A percentile compares a stretch with the other conserved stretches of the same genome.
Evolutionary conservation across 352 stramenopile genomes (phyloP).

Genomic region (Phytophthora podocarpi): DNA sequence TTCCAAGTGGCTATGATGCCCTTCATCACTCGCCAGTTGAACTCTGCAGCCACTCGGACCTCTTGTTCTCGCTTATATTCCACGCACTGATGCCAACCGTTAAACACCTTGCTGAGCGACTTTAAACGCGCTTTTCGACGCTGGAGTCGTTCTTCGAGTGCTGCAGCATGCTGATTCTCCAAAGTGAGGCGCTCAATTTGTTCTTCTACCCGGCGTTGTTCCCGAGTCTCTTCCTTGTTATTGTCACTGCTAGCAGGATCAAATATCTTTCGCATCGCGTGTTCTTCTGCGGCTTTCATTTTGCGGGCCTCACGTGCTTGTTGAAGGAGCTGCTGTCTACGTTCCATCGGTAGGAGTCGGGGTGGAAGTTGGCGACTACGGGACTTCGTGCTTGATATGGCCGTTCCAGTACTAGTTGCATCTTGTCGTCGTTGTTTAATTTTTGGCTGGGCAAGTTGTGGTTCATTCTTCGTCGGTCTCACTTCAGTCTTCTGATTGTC

Average conservation of each 20-base stretch:
- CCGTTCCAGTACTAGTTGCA: background rate
- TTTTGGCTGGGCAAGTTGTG: background rate
- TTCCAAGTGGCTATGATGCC: conserved; percentile 26
- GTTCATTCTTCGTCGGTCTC: background rate
- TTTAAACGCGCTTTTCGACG: conserved; percentile 25
- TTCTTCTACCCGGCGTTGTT: conserved; percentile 39
- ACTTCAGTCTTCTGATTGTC: conserved; percentile 17
- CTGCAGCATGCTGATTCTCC: conserved; percentile 39
- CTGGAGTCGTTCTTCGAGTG: conserved; percentile 35
- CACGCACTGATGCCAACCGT: conserved; percentile 18
- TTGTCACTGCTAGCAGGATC: conserved; percentile 12
- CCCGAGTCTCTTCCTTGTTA: conserved; percentile 25
- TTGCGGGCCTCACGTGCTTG: conserved; percentile 31
- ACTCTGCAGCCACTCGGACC: conserved; percentile 15
- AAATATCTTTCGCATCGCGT: conserved; percentile 11
- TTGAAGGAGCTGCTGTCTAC: conserved; percentile 34
- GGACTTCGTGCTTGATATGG: background rate
- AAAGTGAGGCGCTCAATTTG: conserved; percentile 39
- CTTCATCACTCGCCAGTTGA: conserved; percentile 32
- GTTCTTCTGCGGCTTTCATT: conserved; percentile 20
- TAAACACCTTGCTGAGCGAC: conserved; percentile 13
- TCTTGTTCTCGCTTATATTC: conserved; percentile 16
- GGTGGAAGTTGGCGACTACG: background rate
- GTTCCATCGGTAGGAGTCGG: conserved; percentile 41
- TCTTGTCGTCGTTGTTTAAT: background rate